phyloP scores from a whole-genome alignment of 495 filamentous ascomycete genomes.

The Chaetomium cochliodes region DNA sequence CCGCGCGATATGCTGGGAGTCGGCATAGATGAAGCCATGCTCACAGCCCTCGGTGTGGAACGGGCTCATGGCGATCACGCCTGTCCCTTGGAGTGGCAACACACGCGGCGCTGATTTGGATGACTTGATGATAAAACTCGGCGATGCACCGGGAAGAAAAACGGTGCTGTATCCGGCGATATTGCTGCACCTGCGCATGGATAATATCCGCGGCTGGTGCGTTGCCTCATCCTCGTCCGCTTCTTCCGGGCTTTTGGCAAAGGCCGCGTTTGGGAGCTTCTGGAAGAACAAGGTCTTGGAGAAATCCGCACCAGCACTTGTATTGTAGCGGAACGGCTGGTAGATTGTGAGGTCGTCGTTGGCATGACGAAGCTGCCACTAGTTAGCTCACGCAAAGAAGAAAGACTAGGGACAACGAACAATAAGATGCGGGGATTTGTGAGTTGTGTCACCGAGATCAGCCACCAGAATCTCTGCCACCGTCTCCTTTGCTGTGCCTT shows the following conservation, averaged over 20 bases:
- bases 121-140: constrained; percentile 76
- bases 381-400: constrained; percentile 15
- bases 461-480: constrained; percentile 77
- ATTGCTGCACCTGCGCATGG: constrained; percentile 63
- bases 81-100: constrained; percentile 62
- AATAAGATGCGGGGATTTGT: constrained; percentile 74
- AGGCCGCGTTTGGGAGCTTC: constrained; percentile 65
- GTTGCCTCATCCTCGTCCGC: constrained; percentile 38
- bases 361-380: constrained; percentile 64
- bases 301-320: constrained; percentile 34
- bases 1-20: constrained; percentile 61
- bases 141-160: constrained; percentile 73
- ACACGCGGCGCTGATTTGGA: constrained; percentile 71
- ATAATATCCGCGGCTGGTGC: constrained; percentile 44
- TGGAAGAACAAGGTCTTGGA: constrained; percentile 63
- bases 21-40: constrained; percentile 77
- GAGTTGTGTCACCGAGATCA: constrained; percentile 73
- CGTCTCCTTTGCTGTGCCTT: constrained; percentile 65
- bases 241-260: constrained; percentile 53
- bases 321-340: constrained; percentile 62
- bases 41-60: constrained; percentile 75
- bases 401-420: constrained; percentile 41
- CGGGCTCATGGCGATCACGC: constrained; percentile 63
- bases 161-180: constrained; percentile 73
- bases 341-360: constrained; percentile 86